A percentile compares a stretch with the other conserved stretches of the same genome.
Evolutionary conservation across 257 asterid genomes (phyloP).

Genomic region (Prunella vulgaris): DNA sequence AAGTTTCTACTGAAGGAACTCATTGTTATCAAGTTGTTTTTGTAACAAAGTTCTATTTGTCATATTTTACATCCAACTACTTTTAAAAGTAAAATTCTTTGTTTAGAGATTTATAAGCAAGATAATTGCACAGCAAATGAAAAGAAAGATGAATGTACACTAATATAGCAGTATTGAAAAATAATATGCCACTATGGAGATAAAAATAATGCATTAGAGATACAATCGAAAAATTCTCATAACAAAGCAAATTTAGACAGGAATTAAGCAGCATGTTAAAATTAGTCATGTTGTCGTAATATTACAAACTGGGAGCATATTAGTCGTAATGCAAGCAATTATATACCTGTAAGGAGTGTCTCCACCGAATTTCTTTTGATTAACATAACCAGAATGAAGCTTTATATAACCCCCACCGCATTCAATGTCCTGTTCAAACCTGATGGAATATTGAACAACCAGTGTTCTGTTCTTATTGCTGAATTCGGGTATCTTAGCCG

Average conservation of each 20-base stretch:
- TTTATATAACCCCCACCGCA: constrained; percentile 97
- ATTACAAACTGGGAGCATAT: background rate
- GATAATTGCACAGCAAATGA: background rate
- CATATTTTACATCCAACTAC: background rate
- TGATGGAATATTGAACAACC: constrained; percentile 85
- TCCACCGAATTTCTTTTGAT: constrained; percentile 96
- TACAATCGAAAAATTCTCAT: background rate
- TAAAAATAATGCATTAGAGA: too few species aligned
- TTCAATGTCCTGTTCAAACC: constrained; percentile 92
- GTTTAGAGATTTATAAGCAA: background rate
- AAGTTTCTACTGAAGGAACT: background rate
- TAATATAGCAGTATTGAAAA: too few species aligned
- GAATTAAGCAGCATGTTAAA: background rate
- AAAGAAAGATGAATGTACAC: background rate
- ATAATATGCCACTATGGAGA: background rate
- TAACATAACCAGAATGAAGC: constrained; percentile 87
- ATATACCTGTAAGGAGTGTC: constrained; percentile 95
- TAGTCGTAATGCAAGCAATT: background rate
- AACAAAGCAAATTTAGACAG: background rate
- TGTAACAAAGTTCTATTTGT: background rate
- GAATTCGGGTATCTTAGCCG: constrained; percentile 92
- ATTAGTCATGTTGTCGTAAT: background rate
- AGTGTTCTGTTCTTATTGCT: constrained; percentile 86
- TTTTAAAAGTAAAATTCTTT: background rate
- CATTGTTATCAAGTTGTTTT: background rate